These are phyloP conservation scores for Hypoxylon fragiforme DNA, from an alignment of 495 filamentous ascomycete species.

Conservation along the genomic window DNA sequence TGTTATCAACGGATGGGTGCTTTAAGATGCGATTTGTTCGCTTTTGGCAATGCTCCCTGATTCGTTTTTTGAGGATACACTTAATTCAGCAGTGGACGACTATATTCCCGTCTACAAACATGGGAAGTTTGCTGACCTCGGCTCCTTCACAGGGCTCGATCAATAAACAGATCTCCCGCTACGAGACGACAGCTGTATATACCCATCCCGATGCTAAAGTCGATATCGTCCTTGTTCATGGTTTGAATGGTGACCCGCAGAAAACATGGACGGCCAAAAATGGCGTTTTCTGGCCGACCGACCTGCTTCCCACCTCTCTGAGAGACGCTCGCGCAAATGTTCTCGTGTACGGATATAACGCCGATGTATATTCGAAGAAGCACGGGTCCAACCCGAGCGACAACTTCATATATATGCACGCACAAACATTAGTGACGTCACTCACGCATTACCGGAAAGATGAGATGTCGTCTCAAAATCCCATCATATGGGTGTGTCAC, in stretches of 20 bases:
- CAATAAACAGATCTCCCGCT: conserved; percentile 62
- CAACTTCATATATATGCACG: conserved; percentile 82
- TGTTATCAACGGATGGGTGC: neutral
- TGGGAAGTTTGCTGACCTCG: conserved; percentile 26
- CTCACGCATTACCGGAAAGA: conserved; percentile 55
- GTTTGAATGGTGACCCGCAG: conserved; percentile 76
- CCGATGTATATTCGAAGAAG: conserved; percentile 64
- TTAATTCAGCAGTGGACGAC: conserved; percentile 2
- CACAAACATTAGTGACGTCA: conserved; percentile 74
- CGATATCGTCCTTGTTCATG: conserved; percentile 80
- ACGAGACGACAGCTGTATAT: conserved; percentile 72
- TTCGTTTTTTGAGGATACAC: conserved; percentile 9
- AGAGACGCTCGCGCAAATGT: conserved; percentile 67
- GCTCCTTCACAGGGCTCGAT: conserved; percentile 45
- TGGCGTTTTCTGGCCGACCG: conserved; percentile 74
- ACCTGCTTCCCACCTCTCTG: conserved; percentile 69
- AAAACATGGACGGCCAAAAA: conserved; percentile 73
- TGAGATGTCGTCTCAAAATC: conserved; percentile 60
- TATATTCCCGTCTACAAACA: conserved; percentile 10
- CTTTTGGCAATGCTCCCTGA: conserved; percentile 10
- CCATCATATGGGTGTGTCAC: conserved; percentile 86
- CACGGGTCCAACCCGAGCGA: conserved; percentile 54
- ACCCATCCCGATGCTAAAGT: conserved; percentile 60
- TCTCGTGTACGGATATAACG: conserved; percentile 84
- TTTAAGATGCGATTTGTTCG: conserved; percentile 6